Evolutionary conservation across 495 filamentous ascomycete genomes (phyloP).

Genomic region (Saxispiralis lemnorum): DNA sequence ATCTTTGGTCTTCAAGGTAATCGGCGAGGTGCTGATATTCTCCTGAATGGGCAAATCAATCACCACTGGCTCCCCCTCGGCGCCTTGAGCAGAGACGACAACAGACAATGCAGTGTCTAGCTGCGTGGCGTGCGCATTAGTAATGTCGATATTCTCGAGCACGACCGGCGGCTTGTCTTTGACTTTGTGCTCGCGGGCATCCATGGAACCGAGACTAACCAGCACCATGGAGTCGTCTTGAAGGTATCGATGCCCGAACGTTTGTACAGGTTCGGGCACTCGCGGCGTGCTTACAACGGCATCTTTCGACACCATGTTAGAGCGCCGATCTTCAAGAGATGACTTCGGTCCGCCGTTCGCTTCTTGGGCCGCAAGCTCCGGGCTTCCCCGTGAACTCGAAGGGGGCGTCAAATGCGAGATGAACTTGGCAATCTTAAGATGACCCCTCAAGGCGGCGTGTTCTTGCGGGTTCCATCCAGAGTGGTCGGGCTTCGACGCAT

Average conservation of each 20-base stretch:
- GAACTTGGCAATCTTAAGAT: slow-evolving; percentile 56
- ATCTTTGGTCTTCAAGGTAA: slow-evolving; percentile 68
- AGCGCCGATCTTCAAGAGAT: slow-evolving; percentile 36
- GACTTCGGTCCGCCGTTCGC: slow-evolving; percentile 16
- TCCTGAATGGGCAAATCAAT: slow-evolving; percentile 89
- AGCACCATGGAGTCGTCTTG: slow-evolving; percentile 75
- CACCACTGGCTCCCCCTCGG: slow-evolving; percentile 66
- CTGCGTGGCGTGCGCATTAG: slow-evolving; percentile 75
- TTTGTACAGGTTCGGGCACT: slow-evolving; percentile 61
- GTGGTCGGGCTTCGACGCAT: slow-evolving; percentile 53
- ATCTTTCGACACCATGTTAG: slow-evolving; percentile 28
- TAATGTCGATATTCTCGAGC: slow-evolving; percentile 73
- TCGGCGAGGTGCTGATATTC: slow-evolving; percentile 80
- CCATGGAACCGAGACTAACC: slow-evolving; percentile 86
- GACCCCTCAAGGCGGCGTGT: slow-evolving; percentile 76
- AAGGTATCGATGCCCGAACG: slow-evolving; percentile 90
- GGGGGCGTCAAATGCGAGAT: slow-evolving; percentile 38
- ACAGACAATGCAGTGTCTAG: slow-evolving; percentile 86
- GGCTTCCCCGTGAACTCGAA: slow-evolving; percentile 29
- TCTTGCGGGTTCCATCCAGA: slow-evolving; percentile 94
- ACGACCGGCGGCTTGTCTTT: slow-evolving; percentile 54
- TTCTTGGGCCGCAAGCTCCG: slow-evolving; percentile 10
- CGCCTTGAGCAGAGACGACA: slow-evolving; percentile 77
- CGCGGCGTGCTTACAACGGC: slow-evolving; percentile 18
- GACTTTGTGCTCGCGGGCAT: slow-evolving; percentile 46